Percentiles rank a stretch among this genome's conserved stretches.
These are phyloP conservation scores for Xylaria telfairii DNA, from an alignment of 495 filamentous ascomycete species.

Conservation along the genomic window DNA sequence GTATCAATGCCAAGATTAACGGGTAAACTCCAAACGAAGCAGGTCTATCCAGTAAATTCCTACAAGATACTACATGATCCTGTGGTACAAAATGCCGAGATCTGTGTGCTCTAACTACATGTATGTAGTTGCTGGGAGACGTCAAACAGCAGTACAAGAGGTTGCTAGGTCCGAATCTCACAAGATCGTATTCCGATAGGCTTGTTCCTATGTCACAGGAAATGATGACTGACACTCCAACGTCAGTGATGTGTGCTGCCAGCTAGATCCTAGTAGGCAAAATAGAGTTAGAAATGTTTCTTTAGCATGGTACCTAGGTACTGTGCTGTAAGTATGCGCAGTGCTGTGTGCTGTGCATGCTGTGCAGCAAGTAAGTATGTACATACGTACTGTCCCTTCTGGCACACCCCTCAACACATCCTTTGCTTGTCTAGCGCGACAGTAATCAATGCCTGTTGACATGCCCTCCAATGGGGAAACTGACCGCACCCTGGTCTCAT, in stretches of 20 bases:
- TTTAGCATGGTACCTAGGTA: too few species aligned
- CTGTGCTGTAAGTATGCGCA: too few species aligned
- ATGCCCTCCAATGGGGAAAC: slow-evolving; percentile 36
- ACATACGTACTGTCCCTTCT: not conserved
- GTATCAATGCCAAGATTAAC: slow-evolving; percentile 4
- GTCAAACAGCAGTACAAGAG: not conserved
- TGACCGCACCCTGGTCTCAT: slow-evolving; percentile 33
- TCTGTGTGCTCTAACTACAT: not conserved
- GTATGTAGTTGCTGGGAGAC: not conserved
- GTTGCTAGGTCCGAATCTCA: not conserved
- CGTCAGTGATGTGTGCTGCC: not conserved
- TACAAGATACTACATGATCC: too few species aligned
- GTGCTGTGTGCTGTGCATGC: not conserved
- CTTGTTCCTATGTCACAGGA: not conserved
- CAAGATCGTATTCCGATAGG: not conserved
- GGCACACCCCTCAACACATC: slow-evolving; percentile 6
- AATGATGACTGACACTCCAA: slow-evolving; percentile 11
- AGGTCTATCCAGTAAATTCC: not conserved
- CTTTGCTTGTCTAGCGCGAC: slow-evolving; percentile 48
- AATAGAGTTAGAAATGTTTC: too few species aligned
- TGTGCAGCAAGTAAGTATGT: not conserved
- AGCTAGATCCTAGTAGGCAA: not conserved
- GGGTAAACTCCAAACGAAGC: not conserved
- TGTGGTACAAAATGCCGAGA: not conserved
- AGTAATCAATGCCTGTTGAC: slow-evolving; percentile 41